Conservation (phyloP, 202 grass and related monocot species). For the Setaria viridis region DNA sequence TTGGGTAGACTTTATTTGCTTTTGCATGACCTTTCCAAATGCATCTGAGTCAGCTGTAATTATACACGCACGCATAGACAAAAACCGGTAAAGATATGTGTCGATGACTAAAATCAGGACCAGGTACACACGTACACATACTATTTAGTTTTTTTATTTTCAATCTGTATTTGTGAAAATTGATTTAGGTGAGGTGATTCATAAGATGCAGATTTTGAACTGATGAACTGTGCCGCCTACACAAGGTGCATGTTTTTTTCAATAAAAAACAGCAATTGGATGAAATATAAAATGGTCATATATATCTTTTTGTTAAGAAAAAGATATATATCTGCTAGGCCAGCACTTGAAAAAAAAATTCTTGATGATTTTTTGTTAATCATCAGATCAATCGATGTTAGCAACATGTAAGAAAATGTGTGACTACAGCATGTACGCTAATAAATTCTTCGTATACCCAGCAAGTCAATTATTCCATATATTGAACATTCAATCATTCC, state of each 20-base stretch:
- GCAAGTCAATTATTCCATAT: neutral
- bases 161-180: neutral
- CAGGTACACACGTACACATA: neutral
- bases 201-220: neutral
- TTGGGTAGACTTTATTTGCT: neutral
- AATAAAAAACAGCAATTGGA: neutral
- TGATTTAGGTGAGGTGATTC: neutral
- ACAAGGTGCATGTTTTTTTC: neutral
- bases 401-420: neutral
- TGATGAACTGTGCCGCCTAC: neutral
- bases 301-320: too few species aligned
- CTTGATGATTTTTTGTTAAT: neutral
- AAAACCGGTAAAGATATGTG: neutral
- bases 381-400: too few species aligned
- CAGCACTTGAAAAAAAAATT: neutral
- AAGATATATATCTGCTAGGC: neutral
- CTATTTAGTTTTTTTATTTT: neutral
- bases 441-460: neutral
- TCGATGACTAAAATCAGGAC: too few species aligned
- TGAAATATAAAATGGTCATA: neutral
- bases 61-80: neutral
- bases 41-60: neutral
- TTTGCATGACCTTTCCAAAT: conserved; percentile 1
- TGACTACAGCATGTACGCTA: neutral
- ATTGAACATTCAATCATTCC: neutral